A percentile compares a stretch with the other conserved stretches of the same genome.
Conservation (phyloP, 176 grass and related monocot genomes). For the Triticum dicoccoides region DNA sequence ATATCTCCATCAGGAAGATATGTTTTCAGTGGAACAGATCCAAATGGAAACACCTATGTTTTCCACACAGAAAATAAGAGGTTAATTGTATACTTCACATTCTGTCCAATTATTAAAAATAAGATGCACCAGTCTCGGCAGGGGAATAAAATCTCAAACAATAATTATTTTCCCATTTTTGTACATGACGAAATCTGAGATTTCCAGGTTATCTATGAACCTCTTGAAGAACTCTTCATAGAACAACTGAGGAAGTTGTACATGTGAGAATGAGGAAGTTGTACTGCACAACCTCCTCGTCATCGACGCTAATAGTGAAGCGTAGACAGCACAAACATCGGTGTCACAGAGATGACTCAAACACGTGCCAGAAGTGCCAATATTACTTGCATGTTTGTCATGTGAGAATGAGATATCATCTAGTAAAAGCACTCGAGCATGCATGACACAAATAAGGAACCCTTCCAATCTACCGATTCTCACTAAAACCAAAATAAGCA, state of each 20-base stretch:
- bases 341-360: background rate
- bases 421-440: background rate
- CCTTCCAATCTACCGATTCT: background rate
- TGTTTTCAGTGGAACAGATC: constrained; percentile 87
- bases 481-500: background rate
- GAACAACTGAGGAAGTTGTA: background rate
- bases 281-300: background rate
- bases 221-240: background rate
- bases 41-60: constrained; percentile 68
- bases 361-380: background rate
- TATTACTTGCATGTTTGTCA: background rate
- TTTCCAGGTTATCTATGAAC: background rate
- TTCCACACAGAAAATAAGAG: background rate
- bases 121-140: background rate
- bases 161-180: background rate
- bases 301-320: background rate
- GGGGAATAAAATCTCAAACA: background rate
- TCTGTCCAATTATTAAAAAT: background rate
- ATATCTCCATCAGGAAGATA: constrained; percentile 99
- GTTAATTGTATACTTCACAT: constrained; percentile 2
- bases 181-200: background rate
- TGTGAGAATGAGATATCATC: background rate
- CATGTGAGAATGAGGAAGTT: background rate
- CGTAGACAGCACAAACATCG: constrained; percentile 1
- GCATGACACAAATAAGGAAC: background rate